Percentiles rank a stretch among this genome's conserved stretches.
Conservation (phyloP, 192 early-diverging fungal species). For the Backusella luteola region DNA sequence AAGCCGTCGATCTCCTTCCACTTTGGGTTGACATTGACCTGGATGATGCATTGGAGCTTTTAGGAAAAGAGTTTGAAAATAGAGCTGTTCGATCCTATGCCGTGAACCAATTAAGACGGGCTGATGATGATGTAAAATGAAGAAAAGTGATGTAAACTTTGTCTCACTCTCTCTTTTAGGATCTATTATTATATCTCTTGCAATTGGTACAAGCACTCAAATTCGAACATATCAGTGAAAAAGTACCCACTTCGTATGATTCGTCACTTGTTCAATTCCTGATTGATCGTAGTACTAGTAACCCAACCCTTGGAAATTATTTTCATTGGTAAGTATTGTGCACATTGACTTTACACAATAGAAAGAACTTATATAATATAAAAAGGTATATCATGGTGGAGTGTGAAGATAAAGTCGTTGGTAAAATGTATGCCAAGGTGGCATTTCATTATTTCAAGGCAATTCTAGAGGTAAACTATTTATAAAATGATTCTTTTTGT, state of each 20-base stretch:
- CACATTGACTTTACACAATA: too few relatives aligned
- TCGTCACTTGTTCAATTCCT: conserved; percentile 84
- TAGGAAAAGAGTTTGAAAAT: conserved; percentile 87
- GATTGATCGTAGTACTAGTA: conserved; percentile 82
- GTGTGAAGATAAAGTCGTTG: conserved; percentile 80
- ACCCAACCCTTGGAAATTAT: conserved; percentile 87
- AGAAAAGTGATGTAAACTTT: not conserved
- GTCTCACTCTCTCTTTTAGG: conserved; percentile 45
- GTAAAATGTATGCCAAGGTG: conserved; percentile 87
- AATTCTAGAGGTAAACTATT: conserved; percentile 51
- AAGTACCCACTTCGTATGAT: conserved; percentile 40
- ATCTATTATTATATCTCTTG: conserved; percentile 88
- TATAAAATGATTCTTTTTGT: too few relatives aligned
- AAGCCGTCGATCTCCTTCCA: conserved; percentile 85
- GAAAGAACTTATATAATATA: not conserved
- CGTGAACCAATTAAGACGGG: conserved; percentile 82
- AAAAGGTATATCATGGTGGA: conserved; percentile 93
- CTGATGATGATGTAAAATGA: conserved; percentile 80
- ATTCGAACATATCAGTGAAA: conserved; percentile 78
- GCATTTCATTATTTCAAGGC: conserved; percentile 78
- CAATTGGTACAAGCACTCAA: conserved; percentile 98
- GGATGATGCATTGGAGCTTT: conserved; percentile 93
- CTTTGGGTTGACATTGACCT: conserved; percentile 92
- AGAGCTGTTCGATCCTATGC: conserved; percentile 82
- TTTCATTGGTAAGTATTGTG: conserved; percentile 76